These are phyloP conservation scores for Beauveria brongniartii DNA, from an alignment of 2,329 filamentous ascomycete species.

Conservation along the genomic window DNA sequence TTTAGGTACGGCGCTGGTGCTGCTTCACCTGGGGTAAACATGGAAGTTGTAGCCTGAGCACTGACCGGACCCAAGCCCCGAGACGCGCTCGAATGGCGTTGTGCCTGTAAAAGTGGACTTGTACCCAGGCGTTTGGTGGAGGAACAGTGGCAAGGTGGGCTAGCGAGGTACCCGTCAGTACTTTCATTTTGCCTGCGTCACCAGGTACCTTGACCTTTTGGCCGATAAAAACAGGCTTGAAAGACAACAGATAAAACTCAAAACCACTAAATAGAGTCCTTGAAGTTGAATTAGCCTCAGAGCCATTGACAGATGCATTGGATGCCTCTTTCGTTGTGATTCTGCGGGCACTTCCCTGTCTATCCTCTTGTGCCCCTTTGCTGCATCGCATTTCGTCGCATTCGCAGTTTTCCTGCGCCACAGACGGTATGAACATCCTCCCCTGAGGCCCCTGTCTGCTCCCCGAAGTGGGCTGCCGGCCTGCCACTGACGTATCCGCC, in stretches of 20 bases:
- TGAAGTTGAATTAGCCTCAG: no score
- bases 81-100: neutral
- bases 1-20: neutral
- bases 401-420: neutral
- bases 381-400: neutral
- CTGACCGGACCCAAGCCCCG: neutral
- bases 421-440: no score
- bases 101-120: conserved; percentile 1
- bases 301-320: no score
- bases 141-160: neutral
- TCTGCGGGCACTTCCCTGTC: neutral
- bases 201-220: no score
- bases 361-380: neutral
- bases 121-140: neutral
- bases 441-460: no score
- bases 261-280: no score
- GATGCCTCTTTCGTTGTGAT: neutral
- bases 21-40: no score
- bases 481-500: no score
- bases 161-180: neutral
- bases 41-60: neutral
- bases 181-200: neutral
- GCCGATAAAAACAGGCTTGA: no score
- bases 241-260: no score
- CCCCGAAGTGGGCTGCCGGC: no score